phyloP scores from a whole-genome alignment of 768 basidiomycete species.

The Galerina sulciceps region DNA sequence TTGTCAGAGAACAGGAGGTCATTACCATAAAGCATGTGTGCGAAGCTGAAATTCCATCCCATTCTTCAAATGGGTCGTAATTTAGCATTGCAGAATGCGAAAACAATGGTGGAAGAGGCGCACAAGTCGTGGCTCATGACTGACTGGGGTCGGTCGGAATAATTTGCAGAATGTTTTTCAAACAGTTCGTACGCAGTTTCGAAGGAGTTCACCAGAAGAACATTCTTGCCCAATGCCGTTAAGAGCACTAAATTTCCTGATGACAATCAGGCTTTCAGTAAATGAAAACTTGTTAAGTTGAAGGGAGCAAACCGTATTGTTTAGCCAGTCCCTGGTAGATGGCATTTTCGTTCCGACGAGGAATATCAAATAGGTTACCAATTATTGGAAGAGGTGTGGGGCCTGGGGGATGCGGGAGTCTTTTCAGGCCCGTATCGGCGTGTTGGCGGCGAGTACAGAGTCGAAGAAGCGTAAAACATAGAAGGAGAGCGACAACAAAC shows the following conservation, averaged over 20 bases:
- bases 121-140: slow-evolving; percentile 57
- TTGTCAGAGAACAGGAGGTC: not conserved
- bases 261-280: too few species aligned
- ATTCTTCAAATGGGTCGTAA: slow-evolving; percentile 22
- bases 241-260: slow-evolving; percentile 60
- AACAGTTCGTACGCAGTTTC: slow-evolving; percentile 54
- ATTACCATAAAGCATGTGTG: slow-evolving; percentile 52
- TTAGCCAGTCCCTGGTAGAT: slow-evolving; percentile 45
- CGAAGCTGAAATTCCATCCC: slow-evolving; percentile 55
- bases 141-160: slow-evolving; percentile 54
- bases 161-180: slow-evolving; percentile 58
- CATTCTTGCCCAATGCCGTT: slow-evolving; percentile 51
- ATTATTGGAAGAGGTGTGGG: slow-evolving; percentile 53
- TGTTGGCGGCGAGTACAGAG: too few species aligned
- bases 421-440: not conserved
- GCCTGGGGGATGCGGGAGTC: slow-evolving; percentile 54
- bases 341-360: slow-evolving; percentile 37
- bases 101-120: slow-evolving; percentile 4
- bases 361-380: slow-evolving; percentile 55
- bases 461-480: too few species aligned
- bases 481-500: too few species aligned
- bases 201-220: slow-evolving; percentile 43
- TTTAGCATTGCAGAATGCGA: not conserved
- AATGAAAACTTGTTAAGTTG: too few species aligned
- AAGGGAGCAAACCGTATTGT: slow-evolving; percentile 38